Evolutionary conservation across 1,139 yeast genomes (phyloP), one percentile per base, ranked within the genome.

Genomic region (Zygotorulaspora mrakii): DNA sequence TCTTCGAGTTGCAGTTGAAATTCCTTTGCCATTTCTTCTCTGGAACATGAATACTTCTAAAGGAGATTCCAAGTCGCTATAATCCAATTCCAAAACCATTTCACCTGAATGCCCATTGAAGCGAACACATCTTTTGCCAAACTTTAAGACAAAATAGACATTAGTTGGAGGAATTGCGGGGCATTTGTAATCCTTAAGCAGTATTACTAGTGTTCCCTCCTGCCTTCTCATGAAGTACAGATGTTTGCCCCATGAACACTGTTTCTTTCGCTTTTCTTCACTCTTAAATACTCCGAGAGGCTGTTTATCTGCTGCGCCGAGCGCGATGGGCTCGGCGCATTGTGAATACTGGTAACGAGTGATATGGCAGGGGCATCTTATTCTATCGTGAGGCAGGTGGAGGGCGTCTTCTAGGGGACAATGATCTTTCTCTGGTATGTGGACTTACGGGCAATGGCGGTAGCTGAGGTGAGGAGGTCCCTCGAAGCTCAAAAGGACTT

Each of bases 381-480:
- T 20, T 20, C 9, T 20, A 20, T 20, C 6, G 22, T 11, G 13
- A 21, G 11, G n/a, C n/a, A 24, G 62, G 60, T 3, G 57, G 58
- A 17, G 55, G 54, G 40, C 52, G 49, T 34, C 57, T 48, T 13
- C 57, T 45, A 12, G 59, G 53, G 5, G 57, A 48, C 6, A 30
- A 21, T 5, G 58, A 48, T 22, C 40, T 33, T 16, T 40, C 22
- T 49, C 59, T 45, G 38, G 61, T 40, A 49, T 41, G 31, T 9
- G 45, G 31, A 17, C 44, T 35, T 3, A 43, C 25, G 2, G 59
- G 60, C 29, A 52, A 42, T 18, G 56, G 55, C 18, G 52, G 61
- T 29, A 56, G 35, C 13, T 37, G 44, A n/a, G 61, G 59, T 6
- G 55, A 44, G 5, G 20, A 16, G 8, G 21, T 30, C 8, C 27